Evolutionary conservation across 1,284 basidiomycete species (phyloP), one percentile per base, ranked within the genome.

Genomic region (Malassezia equina): DNA sequence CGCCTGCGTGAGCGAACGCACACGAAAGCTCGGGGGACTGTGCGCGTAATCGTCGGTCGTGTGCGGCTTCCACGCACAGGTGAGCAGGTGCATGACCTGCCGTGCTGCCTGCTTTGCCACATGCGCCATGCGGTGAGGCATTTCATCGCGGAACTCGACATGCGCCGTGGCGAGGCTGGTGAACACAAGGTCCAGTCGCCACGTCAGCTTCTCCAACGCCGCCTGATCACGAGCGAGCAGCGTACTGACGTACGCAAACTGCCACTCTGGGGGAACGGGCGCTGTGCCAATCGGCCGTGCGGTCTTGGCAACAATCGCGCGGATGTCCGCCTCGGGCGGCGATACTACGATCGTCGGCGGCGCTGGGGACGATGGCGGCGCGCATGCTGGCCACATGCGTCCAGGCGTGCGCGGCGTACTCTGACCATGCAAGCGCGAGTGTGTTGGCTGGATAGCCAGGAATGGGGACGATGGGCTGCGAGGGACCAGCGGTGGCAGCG

Each of bases 391-490:
- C 49, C 49, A 57, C 42, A 41, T 43, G 17, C 44, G 40, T 6
- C 55, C 55, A 0, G 55, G 55, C 25, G 42, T 47, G 39, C 55
- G 55, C 2, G 54, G 48, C 23, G 43, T 33, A 7, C 17, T 29
- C 21, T 33, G 34, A 15, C 54, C 44, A 13, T 45, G 48, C 13
- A 55, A 24, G 6, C 53, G 40, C 28, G 53, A 43, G 41, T 34
- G 53, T 3, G 15, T 15, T 1, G 32, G 24, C 23, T 32, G 36
- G 15, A 48, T 28, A 24, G 36, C 48, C 11, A 33, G 19, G 23
- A 56, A 47, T 9, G 49, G 54, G n/a, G 54, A 41, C 46, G 52
- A 54, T 3, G 54, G 54, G 8, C n/a, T 51, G 39, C 49, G 54
- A 17, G 48, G 54, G 13, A 12, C 54, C 2, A 34, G 29, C 15